Conservation (phyloP, 495 filamentous ascomycete species). For the Aspergillus wentii region DNA sequence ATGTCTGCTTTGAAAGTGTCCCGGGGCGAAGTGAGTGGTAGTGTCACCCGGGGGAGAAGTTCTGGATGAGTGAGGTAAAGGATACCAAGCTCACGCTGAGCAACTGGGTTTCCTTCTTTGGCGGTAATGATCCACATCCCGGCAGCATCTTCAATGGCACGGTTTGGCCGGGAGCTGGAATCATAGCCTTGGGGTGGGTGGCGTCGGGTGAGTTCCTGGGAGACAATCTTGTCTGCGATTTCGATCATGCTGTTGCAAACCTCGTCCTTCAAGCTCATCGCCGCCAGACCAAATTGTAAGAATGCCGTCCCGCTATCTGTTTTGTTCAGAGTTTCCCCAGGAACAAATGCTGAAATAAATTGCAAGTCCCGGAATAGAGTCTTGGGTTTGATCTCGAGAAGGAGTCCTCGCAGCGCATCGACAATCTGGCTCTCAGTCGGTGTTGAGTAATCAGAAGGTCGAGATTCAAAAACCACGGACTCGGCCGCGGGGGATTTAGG, state of each 20-base stretch:
- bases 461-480: slow-evolving; percentile 35
- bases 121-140: slow-evolving; percentile 92
- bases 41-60: slow-evolving; percentile 74
- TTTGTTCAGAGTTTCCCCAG: slow-evolving; percentile 72
- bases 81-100: slow-evolving; percentile 91
- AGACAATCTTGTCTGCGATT: slow-evolving; percentile 46
- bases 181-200: slow-evolving; percentile 38
- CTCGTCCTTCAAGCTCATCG: slow-evolving; percentile 83
- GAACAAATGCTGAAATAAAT: slow-evolving; percentile 90
- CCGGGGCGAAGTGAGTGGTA: slow-evolving; percentile 77
- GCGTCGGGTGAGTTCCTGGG: slow-evolving; percentile 36
- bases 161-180: slow-evolving; percentile 28
- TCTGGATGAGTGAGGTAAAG: slow-evolving; percentile 93
- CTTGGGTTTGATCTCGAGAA: slow-evolving; percentile 75
- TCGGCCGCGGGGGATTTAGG: slow-evolving; percentile 24
- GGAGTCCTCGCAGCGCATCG: slow-evolving; percentile 71
- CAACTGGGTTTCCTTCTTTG: slow-evolving; percentile 85
- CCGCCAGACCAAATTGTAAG: slow-evolving; percentile 88
- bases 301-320: slow-evolving; percentile 88
- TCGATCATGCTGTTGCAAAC: slow-evolving; percentile 89
- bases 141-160: slow-evolving; percentile 76
- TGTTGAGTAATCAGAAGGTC: slow-evolving; percentile 31
- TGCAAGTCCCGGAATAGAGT: slow-evolving; percentile 94
- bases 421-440: slow-evolving; percentile 60
- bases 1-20: slow-evolving; percentile 90